A percentile compares a stretch with the other conserved stretches of the same genome.
phyloP scores from a whole-genome alignment of 169 alveolate genomes.

The Ichthyophthirius multifiliis region DNA sequence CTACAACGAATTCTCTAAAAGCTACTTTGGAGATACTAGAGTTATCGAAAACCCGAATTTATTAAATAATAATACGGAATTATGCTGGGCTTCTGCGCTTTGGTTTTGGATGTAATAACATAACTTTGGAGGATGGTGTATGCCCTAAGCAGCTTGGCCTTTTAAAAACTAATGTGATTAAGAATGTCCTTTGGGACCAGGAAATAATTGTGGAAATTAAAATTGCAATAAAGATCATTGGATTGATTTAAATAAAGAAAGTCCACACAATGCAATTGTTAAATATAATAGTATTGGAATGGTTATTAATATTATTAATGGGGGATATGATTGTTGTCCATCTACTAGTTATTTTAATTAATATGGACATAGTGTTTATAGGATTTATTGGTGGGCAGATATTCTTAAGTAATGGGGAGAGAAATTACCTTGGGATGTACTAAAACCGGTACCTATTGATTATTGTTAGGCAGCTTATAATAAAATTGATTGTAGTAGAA shows the following conservation, averaged over 20 bases:
- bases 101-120: conserved; percentile 5
- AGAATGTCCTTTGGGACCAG: background rate
- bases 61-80: background rate
- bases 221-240: background rate
- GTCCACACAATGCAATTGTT: background rate
- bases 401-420: background rate
- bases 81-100: background rate
- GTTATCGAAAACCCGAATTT: background rate
- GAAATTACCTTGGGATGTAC: background rate
- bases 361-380: background rate
- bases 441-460: background rate
- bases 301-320: background rate
- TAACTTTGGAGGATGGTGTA: conserved; percentile 5
- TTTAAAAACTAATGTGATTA: background rate
- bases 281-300: background rate
- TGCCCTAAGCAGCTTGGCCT: conserved; percentile 5
- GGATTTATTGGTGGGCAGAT: background rate
- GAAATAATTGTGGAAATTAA: background rate
- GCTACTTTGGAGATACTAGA: background rate
- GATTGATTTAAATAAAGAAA: background rate
- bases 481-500: background rate
- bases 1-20: background rate
- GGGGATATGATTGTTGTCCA: conserved; percentile 4
- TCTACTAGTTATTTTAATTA: background rate
- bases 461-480: background rate